Base-by-base conservation (phyloP, 2,329 filamentous ascomycete genomes). In the Aureobasidium sp. region DNA sequence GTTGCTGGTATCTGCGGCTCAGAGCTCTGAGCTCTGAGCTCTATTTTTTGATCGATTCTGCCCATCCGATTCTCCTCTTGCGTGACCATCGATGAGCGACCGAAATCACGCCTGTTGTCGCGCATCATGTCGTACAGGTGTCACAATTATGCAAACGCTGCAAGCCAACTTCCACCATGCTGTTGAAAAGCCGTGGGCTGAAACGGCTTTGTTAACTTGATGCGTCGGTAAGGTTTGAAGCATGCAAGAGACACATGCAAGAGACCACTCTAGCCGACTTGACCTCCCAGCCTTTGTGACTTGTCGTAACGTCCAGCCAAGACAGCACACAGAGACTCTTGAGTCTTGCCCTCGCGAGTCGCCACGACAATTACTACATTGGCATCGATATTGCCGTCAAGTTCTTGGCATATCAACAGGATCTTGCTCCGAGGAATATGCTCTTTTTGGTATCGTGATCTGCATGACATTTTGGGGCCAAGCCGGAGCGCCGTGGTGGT, bases 1-100 rank as follows among this genome's bases (percentile, higher is more conserved):
- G 55, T 31, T 58, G 21, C 55, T 58, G 55, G 55, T 58, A 15
- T 49, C 19, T 58, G 55, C 55, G 43, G 42, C 55, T 58, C 55
- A 27, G 21, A 40, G 49, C 33, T 38, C 23, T 33, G 21, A n/a
- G n/a, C n/a, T n/a, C n/a, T n/a, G 29, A 33, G 29, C 47, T 40
- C 49, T 38, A 38, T 40, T 53, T 53, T 43, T 37, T 55, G 51
- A 55, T 55, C 51, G 25, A 42, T 55, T 33, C 38, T 25, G 8
- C 19, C 19, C n/a, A 42, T n/a, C 19, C 51, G 37, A 31, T 43
- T 21, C 11, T 55, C 23, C 13, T 19, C 21, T 31, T 55, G 51
- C 19, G 27, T 43, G 51, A 55, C 37, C 38, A 23, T 23, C 4
- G 17, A 8, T 17, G 23, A 53, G 7, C 8, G 37, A 19, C 33